phyloP scores from a whole-genome alignment of 495 filamentous ascomycete species.

The Haplographium delicatum region DNA sequence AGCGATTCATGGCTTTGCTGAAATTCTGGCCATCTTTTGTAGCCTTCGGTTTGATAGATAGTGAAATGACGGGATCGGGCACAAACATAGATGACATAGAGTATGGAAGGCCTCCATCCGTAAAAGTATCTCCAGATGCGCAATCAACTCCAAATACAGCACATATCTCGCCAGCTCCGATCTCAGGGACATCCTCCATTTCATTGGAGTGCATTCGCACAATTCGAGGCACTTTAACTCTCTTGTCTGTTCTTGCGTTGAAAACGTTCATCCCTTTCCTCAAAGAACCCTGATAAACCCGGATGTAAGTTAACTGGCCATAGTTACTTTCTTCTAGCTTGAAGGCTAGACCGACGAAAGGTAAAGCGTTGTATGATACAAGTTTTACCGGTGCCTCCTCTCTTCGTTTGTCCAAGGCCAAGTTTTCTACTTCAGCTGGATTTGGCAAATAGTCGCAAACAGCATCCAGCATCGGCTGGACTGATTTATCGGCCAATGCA shows the following conservation, averaged over 20 bases:
- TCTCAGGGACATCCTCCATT: constrained; percentile 92
- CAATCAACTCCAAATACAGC: constrained; percentile 98
- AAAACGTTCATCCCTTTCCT: constrained; percentile 85
- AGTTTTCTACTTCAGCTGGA: constrained; percentile 82
- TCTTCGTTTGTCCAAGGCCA: constrained; percentile 78
- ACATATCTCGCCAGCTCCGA: constrained; percentile 95
- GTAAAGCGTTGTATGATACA: constrained; percentile 84
- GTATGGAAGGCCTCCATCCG: constrained; percentile 89
- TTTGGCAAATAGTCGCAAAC: constrained; percentile 97
- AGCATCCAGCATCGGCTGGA: constrained; percentile 96
- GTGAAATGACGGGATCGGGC: constrained; percentile 94
- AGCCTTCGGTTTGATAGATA: constrained; percentile 95
- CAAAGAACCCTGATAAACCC: constrained; percentile 92
- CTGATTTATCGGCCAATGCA: constrained; percentile 87
- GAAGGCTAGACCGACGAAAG: constrained; percentile 95
- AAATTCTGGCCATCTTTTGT: constrained; percentile 92
- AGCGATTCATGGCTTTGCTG: constrained; percentile 97
- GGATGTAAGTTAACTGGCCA: constrained; percentile 96
- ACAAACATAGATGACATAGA: constrained; percentile 99
- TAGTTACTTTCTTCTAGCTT: constrained; percentile 99
- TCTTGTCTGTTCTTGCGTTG: constrained; percentile 92
- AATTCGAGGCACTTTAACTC: constrained; percentile 93
- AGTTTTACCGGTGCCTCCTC: constrained; percentile 77
- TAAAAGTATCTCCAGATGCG: constrained; percentile 97
- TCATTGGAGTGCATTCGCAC: constrained; percentile 99